Percentiles rank a stretch among this genome's conserved stretches.
Conservation (phyloP, 2,329 filamentous ascomycete species). For the Colletotrichum agaves region DNA sequence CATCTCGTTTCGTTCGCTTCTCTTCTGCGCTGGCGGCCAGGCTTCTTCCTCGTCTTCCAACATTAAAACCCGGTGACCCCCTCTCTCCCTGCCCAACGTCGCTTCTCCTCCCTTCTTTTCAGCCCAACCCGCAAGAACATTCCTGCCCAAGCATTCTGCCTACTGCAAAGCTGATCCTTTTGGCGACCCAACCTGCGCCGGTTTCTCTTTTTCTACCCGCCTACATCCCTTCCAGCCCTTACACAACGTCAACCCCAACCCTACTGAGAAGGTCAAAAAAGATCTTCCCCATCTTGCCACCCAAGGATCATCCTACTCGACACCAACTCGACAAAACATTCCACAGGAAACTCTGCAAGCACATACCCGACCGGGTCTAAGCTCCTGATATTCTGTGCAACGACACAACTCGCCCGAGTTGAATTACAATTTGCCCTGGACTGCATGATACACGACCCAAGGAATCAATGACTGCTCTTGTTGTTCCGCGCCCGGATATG, state of each 20-base stretch:
- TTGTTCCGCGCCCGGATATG: constrained; percentile 62
- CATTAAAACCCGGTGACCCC: constrained; percentile 54
- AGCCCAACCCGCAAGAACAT: constrained; percentile 46
- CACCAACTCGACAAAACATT: constrained; percentile 25
- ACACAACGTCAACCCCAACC: constrained; percentile 29
- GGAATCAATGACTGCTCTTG: constrained; percentile 62
- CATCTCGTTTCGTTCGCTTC: constrained; percentile 36
- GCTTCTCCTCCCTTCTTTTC: constrained; percentile 47
- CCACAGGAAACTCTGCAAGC: constrained; percentile 29
- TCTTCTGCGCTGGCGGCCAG: constrained; percentile 7
- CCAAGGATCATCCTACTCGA: constrained; percentile 37
- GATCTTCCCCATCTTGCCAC: constrained; percentile 37
- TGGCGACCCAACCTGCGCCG: constrained; percentile 34
- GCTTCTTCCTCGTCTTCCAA: constrained; percentile 35
- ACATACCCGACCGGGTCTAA: constrained; percentile 27
- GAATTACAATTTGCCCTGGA: constrained; percentile 30
- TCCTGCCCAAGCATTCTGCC: constrained; percentile 42
- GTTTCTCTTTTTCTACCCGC: constrained; percentile 36
- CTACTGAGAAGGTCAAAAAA: constrained; percentile 35
- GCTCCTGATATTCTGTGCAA: constrained; percentile 12
- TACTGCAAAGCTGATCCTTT: constrained; percentile 38
- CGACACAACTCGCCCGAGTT: constrained; percentile 37
- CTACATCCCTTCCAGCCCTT: constrained; percentile 35
- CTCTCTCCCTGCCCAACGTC: constrained; percentile 51
- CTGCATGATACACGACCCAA: constrained; percentile 45